Percentiles rank a stretch among this genome's conserved stretches.
These are phyloP conservation scores for Neurospora sp. DNA, from an alignment of 495 filamentous ascomycete species.

Conservation along the genomic window DNA sequence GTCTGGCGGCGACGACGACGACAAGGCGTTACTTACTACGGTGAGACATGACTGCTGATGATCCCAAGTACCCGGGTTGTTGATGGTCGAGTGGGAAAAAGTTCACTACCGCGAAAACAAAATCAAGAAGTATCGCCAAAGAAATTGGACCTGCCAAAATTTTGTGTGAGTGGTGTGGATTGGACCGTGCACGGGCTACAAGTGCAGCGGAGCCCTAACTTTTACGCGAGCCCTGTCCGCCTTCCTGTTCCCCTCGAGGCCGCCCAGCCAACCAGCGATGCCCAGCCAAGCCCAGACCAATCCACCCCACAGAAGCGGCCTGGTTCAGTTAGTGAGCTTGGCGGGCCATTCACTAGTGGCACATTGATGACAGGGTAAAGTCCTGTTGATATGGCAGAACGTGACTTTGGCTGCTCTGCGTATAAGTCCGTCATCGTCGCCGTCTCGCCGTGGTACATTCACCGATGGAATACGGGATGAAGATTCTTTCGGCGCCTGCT, in stretches of 20 bases:
- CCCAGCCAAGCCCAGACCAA: not conserved
- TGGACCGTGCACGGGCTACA: slow-evolving; percentile 11
- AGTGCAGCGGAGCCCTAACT: slow-evolving; percentile 25
- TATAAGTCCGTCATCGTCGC: not conserved
- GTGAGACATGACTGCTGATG: slow-evolving; percentile 29
- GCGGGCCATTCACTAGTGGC: not conserved
- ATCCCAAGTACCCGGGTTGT: slow-evolving; percentile 6
- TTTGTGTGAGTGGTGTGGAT: slow-evolving; percentile 22
- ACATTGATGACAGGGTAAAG: not conserved
- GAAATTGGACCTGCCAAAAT: slow-evolving; percentile 16
- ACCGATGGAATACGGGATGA: not conserved
- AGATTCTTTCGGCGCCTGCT: not conserved
- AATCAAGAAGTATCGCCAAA: slow-evolving; percentile 6
- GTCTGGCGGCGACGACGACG: not conserved
- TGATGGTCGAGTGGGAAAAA: slow-evolving; percentile 20
- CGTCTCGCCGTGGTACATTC: not conserved
- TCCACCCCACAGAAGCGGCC: not conserved
- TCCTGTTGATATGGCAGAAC: not conserved
- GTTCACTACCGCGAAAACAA: slow-evolving; percentile 13
- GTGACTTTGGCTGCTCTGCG: not conserved
- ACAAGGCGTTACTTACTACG: slow-evolving; percentile 20
- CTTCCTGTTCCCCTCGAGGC: not conserved
- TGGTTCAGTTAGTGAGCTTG: not conserved
- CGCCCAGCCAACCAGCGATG: not conserved
- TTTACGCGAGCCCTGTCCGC: not conserved